Base-by-base conservation (phyloP, 495 filamentous ascomycete species). In the Hypoxylon crocopeplum region DNA sequence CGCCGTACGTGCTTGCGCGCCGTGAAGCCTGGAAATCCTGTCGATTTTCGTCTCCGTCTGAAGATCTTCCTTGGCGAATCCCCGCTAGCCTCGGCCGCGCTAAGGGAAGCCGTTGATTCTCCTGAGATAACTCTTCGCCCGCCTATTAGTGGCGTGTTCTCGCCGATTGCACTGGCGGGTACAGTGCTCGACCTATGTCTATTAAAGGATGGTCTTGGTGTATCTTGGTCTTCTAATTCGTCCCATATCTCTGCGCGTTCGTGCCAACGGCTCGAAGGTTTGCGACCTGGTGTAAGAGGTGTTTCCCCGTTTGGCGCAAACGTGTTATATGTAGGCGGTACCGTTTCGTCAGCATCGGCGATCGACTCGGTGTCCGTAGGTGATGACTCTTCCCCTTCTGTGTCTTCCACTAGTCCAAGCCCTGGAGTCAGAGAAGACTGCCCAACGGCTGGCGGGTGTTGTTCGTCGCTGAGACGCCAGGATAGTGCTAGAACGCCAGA, bases 401-500 rank as follows among this genome's bases (percentile, higher is more conserved):
- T 83, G 38, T 86, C 84, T 16, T 86, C 86, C 25, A 89, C 80
- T 22, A 91, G 77, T 36, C 87, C 87, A 30, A 91, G 72, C 15
- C 87, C 89, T 5, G 89, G 89, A 2, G 87, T 80, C 2, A 92
- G 73, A 2, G 81, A 79, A 0, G 81, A 85, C 59, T 86, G 84
- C 1, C 83, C 76, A 11, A 86, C 80, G 15, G 78, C 73, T n/a
- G 83, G 77, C 16, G 82, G 75, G 21, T 82, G 77, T 42, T 85
- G 77, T 50, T 90, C 86, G 48, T 89, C 87, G 64, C 90, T 87
- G 27, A 99, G 83, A 34, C 95, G 85, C 94, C 94, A 99, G 16
- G 91, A 96, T 5, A 99, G 82, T 34, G 91, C 92, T 3, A 99
- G 78, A 2, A 99, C 94, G 50, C 94, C 94, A 2, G 82, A 77